Base-by-base conservation (phyloP, 306 rosid species). In the Echinosophora koreensis region DNA sequence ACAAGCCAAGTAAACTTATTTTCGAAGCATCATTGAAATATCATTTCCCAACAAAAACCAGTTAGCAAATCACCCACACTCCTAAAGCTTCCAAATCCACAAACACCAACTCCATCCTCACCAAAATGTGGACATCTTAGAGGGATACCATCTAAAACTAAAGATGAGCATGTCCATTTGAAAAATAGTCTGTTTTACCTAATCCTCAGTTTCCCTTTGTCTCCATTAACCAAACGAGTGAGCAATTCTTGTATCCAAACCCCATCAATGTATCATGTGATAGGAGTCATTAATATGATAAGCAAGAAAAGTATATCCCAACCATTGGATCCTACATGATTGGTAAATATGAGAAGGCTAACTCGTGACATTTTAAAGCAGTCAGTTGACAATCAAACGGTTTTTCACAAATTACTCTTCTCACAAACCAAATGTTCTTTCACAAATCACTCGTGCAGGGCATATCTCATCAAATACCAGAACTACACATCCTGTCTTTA, bases 81-180 rank as follows among this genome's bases (percentile, higher is more conserved):
- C 10, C 41, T 65, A 74, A 66, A 62, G 41, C 37, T 46, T 61
- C 65, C 51, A 75, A 86, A 22, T 56, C 39, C 50, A 65, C 28
- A 61, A 63, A 60, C 69, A 70, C 32, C 44, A 65, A 49, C 55
- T 64, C 44, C 51, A 11, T 34, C 63, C 59, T 3, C 52, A 46
- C 32, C 49, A 61, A 15, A 58, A 41, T 28, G 8, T 69, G 46
- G 42, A 66, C 73, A 78, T 22, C 44, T 16, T 27, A 8, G n/a
- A 65, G 46, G 68, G 52, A 47, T 17, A 30, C 14, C 75, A 55
- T 64, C 69, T 66, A 65, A 18, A 15, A 15, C 5, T 34, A 9
- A 63, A 79, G 44, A 72, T 49, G 68, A 49, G 34, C 64, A 63
- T 56, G 68, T 34, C 54, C 60, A 57, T 66, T 58, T 58, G 35